phyloP scores from a whole-genome alignment of 2,329 filamentous ascomycete genomes.

The Botryotinia narcissicola region DNA sequence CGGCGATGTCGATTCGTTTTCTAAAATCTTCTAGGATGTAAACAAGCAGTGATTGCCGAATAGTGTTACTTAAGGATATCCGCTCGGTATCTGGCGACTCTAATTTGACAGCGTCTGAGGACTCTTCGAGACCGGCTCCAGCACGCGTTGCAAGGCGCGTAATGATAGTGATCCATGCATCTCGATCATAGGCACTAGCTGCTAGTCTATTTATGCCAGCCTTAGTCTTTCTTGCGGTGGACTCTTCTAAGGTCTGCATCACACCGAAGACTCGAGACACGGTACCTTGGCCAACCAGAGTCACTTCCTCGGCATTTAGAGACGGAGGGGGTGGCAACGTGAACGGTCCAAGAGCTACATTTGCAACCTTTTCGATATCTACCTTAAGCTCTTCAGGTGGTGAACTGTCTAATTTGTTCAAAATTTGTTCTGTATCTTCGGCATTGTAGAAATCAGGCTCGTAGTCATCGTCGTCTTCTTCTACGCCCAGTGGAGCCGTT shows the following conservation, averaged over 20 bases:
- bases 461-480: slow-evolving; percentile 87
- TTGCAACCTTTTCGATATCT: slow-evolving; percentile 41
- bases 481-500: slow-evolving; percentile 61
- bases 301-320: slow-evolving; percentile 67
- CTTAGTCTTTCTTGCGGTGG: slow-evolving; percentile 57
- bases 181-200: slow-evolving; percentile 77
- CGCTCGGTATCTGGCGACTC: slow-evolving; percentile 47
- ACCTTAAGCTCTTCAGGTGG: slow-evolving; percentile 53
- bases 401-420: slow-evolving; percentile 72
- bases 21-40: slow-evolving; percentile 94
- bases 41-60: slow-evolving; percentile 76
- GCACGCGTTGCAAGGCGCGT: slow-evolving; percentile 81
- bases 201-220: slow-evolving; percentile 81
- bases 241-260: slow-evolving; percentile 70
- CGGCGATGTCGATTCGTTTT: slow-evolving; percentile 81
- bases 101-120: slow-evolving; percentile 49
- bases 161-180: slow-evolving; percentile 88
- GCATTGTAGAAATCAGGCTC: slow-evolving; percentile 76
- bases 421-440: slow-evolving; percentile 74
- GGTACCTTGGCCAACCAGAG: slow-evolving; percentile 71
- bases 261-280: slow-evolving; percentile 76
- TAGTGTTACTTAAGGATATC: slow-evolving; percentile 60
- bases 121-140: slow-evolving; percentile 65
- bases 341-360: slow-evolving; percentile 66
- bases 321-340: slow-evolving; percentile 73